Evolutionary conservation across 768 basidiomycete genomes (phyloP).

Genomic region (Tulasnella calospora): DNA sequence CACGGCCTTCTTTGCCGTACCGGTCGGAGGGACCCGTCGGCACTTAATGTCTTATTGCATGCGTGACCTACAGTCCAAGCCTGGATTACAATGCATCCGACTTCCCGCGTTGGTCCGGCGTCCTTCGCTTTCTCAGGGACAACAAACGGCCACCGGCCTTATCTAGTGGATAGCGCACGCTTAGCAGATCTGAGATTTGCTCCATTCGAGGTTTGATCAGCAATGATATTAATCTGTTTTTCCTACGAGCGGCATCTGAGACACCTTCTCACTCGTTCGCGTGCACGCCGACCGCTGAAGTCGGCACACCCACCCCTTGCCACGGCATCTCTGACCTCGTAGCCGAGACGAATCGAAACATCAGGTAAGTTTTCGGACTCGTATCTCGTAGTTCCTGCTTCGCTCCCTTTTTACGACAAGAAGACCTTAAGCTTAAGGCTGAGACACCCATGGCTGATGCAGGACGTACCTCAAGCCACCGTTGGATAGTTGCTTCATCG

Average conservation of each 20-base stretch:
- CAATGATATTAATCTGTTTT: too few species aligned
- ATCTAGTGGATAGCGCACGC: not conserved
- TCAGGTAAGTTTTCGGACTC: not conserved
- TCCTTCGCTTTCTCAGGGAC: not conserved
- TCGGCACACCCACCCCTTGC: not conserved
- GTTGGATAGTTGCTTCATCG: not conserved
- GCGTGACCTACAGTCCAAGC: too few species aligned
- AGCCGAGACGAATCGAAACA: not conserved
- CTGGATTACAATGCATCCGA: too few species aligned
- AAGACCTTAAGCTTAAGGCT: too few species aligned
- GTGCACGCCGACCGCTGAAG: not conserved
- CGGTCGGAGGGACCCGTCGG: not conserved
- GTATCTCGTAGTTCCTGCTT: not conserved
- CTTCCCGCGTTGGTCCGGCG: too few species aligned
- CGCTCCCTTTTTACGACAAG: not conserved
- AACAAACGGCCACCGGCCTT: not conserved
- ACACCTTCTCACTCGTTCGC: not conserved
- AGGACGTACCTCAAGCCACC: not conserved
- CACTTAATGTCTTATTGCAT: not conserved
- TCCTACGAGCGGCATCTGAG: not conserved
- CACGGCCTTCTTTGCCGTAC: not conserved
- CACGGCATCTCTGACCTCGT: not conserved
- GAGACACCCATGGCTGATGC: not conserved
- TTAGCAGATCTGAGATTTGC: not conserved
- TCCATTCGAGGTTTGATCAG: not conserved